These are phyloP conservation scores for Ammopiptanthus mongolicus DNA, from an alignment of 306 rosid genomes.

Conservation along the genomic window DNA sequence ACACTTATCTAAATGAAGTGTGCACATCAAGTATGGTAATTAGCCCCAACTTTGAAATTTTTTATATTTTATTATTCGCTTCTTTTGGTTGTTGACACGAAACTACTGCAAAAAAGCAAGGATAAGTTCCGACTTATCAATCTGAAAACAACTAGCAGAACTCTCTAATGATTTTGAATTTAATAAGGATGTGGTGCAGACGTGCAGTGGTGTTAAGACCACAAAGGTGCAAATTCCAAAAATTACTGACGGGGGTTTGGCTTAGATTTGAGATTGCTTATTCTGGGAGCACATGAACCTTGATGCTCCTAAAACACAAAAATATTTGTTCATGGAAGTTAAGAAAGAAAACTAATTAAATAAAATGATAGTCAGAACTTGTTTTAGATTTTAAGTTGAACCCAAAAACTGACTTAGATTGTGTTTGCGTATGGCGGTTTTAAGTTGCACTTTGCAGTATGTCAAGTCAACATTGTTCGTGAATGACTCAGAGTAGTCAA, in stretches of 20 bases:
- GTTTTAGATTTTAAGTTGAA: background rate
- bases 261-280: background rate
- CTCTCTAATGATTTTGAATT: background rate
- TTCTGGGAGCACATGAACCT: background rate
- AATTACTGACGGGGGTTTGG: background rate
- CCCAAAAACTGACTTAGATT: background rate
- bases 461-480: background rate
- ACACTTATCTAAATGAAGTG: background rate
- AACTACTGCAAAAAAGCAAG: background rate
- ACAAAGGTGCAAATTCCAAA: background rate
- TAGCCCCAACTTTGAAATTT: background rate
- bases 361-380: background rate
- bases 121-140: background rate
- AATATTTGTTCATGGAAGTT: background rate
- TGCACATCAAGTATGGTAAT: background rate
- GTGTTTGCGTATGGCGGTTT: background rate
- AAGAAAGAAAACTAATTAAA: background rate
- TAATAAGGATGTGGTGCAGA: background rate
- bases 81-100: background rate
- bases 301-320: background rate
- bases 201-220: background rate
- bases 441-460: background rate
- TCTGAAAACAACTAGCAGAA: background rate
- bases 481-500: background rate
- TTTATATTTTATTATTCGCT: background rate